These are phyloP conservation scores for Phytomonas sp. DNA, from an alignment of 208 protist species.

Conservation along the genomic window DNA sequence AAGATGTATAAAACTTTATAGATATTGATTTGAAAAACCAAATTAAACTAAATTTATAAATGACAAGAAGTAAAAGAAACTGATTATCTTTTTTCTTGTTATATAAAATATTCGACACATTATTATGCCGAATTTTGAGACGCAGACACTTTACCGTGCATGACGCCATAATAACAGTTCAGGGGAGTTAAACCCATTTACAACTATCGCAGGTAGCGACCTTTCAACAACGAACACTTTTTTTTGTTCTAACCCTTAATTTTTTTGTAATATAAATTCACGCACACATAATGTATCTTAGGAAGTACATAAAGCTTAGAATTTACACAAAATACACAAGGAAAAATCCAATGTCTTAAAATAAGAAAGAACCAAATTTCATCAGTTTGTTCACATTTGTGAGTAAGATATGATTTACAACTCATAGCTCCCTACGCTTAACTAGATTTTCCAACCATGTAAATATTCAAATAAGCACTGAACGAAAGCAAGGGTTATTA, in stretches of 20 bases:
- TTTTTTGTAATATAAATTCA: background rate
- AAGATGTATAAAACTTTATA: background rate
- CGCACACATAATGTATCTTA: background rate
- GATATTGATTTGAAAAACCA: background rate
- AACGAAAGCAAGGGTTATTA: background rate
- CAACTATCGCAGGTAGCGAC: background rate
- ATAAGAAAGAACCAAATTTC: background rate
- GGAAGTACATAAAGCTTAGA: background rate
- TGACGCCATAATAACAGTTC: background rate
- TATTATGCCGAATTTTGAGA: background rate
- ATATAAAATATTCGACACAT: background rate
- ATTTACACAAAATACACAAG: background rate
- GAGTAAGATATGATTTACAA: background rate
- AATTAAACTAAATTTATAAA: no score
- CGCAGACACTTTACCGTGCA: background rate
- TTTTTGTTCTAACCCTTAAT: no score
- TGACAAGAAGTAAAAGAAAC: background rate
- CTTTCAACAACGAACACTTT: background rate
- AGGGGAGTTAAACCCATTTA: background rate
- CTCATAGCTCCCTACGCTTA: background rate
- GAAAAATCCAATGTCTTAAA: background rate
- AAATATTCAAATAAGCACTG: background rate
- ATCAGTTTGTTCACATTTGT: background rate
- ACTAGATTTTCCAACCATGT: background rate
- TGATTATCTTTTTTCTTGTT: background rate